Evolutionary conservation across 192 early-diverging fungal species (phyloP), one percentile per base, ranked within the genome.

Genomic region (Coemansia reversa): DNA sequence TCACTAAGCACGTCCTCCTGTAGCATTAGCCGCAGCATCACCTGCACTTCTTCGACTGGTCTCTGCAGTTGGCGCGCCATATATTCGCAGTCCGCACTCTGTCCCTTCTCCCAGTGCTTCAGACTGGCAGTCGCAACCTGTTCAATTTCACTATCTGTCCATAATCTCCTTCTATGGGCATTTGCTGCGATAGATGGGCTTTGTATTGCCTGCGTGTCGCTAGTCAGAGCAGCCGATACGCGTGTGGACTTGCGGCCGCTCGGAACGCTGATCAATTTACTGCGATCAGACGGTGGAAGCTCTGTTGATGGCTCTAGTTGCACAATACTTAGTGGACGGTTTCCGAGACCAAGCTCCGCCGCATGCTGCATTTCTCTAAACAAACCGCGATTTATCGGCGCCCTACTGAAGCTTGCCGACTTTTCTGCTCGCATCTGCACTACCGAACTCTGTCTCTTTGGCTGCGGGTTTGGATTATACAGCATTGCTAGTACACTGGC

Each of bases 11-110:
- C 51, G 35, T 69, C 58, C 35, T 78, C 76, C 22, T 72, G 63
- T 11, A 78, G 70, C 76, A 78, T 72, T 9, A 69, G 62, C 58
- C 64, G 69, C 20, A 77, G 66, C 69, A 69, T 73, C 9, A 55
- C 49, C 25, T 51, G 42, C 23, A 69, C 56, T 23, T 78, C 76
- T 30, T 58, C 59, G 0, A 23, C 51, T 12, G 63, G 39, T 19
- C 76, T 62, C 18, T 42, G 35, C 55, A 78, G 51, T 6, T 52
- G 42, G 9, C 39, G 23, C 1, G 70, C 64, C 14, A 69, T 55
- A 39, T 29, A 25, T 7, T 35, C 47, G 24, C 55, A 63, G 62
- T 72, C 66, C 3, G 62, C 75, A 8, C 24, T 28, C 18, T 39
- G 66, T 0, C 70, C 75, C 14, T 60, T 47, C 23, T 28, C 60